Conservation (phyloP, 805 yeast genomes). For the Kodamaea sagamina region DNA sequence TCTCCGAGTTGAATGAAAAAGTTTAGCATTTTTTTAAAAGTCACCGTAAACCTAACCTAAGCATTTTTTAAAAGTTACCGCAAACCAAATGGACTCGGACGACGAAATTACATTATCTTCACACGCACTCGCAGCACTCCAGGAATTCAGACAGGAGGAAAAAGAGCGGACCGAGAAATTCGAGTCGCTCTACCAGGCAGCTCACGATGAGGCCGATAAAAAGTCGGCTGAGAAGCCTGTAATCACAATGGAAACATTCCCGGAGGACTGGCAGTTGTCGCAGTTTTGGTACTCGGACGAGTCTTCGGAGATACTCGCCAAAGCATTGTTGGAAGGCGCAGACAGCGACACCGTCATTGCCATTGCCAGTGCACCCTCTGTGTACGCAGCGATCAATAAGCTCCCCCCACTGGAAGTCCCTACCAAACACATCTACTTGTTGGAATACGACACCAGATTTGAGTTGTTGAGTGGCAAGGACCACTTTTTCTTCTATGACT, state of each 20-base stretch:
- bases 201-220: slow-evolving; percentile 52
- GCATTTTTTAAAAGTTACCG: too few relatives aligned
- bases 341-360: slow-evolving; percentile 69
- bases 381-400: slow-evolving; percentile 75
- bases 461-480: slow-evolving; percentile 66
- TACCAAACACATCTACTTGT: slow-evolving; percentile 66
- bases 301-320: slow-evolving; percentile 69
- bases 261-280: slow-evolving; percentile 93
- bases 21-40: too few relatives aligned
- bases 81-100: slow-evolving; percentile 40
- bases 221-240: slow-evolving; percentile 16
- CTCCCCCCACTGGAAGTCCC: slow-evolving; percentile 55
- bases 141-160: slow-evolving; percentile 70
- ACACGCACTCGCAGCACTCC: slow-evolving; percentile 55
- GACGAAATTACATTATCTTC: slow-evolving; percentile 50
- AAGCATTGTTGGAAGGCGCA: slow-evolving; percentile 75
- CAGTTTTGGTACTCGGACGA: slow-evolving; percentile 86
- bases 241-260: slow-evolving; percentile 68
- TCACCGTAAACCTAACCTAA: too few relatives aligned
- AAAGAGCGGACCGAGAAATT: slow-evolving; percentile 56
- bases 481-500: slow-evolving; percentile 74
- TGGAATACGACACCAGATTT: slow-evolving; percentile 81
- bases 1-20: slow-evolving; percentile 11
- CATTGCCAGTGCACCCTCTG: slow-evolving; percentile 88
- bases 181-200: slow-evolving; percentile 51